phyloP scores from a whole-genome alignment of 2,329 filamentous ascomycete genomes.

The Claviceps maximensis region DNA sequence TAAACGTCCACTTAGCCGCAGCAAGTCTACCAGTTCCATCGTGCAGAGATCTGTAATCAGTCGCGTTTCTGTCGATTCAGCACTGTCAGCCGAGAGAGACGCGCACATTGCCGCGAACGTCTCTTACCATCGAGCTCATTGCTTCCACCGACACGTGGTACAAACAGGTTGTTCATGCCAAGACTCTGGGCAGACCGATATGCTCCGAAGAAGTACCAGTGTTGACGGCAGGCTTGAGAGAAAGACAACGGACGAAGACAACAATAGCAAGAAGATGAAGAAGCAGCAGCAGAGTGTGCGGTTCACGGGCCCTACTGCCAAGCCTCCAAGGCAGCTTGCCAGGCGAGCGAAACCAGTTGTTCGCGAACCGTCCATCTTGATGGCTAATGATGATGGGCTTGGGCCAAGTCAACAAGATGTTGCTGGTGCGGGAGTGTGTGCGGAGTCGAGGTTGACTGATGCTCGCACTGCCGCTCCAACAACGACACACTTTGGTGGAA shows the following conservation, averaged over 20 bases:
- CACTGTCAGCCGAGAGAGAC: constrained; percentile 37
- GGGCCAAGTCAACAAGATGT: neutral
- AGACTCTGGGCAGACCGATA: constrained; percentile 13
- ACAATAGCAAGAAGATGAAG: constrained; percentile 7
- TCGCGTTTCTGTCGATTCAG: constrained; percentile 35
- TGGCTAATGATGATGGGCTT: neutral
- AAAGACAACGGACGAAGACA: too few relatives aligned
- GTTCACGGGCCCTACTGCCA: constrained; percentile 28
- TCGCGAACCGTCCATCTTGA: neutral
- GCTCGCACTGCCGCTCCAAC: neutral
- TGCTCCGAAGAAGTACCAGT: constrained; percentile 11
- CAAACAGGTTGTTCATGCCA: constrained; percentile 1
- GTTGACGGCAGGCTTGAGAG: constrained; percentile 9
- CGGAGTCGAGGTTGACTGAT: neutral
- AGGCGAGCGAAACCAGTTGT: constrained; percentile 13
- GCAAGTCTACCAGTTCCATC: constrained; percentile 40
- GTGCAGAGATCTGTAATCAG: constrained; percentile 24
- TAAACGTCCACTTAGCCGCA: constrained; percentile 30
- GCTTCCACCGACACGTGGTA: constrained; percentile 16
- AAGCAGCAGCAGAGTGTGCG: constrained; percentile 39
- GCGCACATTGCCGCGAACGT: constrained; percentile 49
- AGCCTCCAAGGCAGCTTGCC: constrained; percentile 16
- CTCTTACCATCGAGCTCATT: constrained; percentile 42
- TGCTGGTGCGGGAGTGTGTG: neutral
- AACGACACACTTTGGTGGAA: constrained; percentile 15